Percentiles rank a stretch among this genome's conserved stretches.
phyloP scores from a whole-genome alignment of 345 rosid genomes.

The Moricandia moricandioides region DNA sequence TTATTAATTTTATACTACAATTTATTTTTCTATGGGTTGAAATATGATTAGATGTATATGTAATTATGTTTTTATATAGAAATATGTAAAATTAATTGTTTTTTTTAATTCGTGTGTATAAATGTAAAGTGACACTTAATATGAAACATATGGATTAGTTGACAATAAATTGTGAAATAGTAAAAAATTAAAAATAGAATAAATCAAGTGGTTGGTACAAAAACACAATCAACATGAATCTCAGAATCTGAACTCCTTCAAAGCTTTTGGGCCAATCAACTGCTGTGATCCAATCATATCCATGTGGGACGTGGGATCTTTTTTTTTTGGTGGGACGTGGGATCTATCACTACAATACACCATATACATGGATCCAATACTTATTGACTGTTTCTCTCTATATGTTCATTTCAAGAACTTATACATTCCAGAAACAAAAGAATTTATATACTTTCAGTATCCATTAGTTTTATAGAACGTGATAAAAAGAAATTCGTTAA shows the following conservation, averaged over 20 bases:
- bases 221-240: slow-evolving; percentile 40
- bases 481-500: neutral
- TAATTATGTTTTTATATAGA: too few species aligned
- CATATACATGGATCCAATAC: slow-evolving; percentile 1
- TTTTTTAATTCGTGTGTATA: too few species aligned
- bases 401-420: neutral
- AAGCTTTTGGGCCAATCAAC: slow-evolving; percentile 31
- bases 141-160: too few species aligned
- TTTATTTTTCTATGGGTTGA: too few species aligned
- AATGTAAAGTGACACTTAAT: too few species aligned
- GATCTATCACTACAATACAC: slow-evolving; percentile 27
- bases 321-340: neutral
- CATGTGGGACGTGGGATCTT: slow-evolving; percentile 37
- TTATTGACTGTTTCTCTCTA: neutral
- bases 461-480: neutral
- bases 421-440: neutral
- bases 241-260: slow-evolving; percentile 34
- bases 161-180: slow-evolving; percentile 10
- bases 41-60: too few species aligned
- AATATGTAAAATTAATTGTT: too few species aligned
- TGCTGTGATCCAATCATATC: slow-evolving; percentile 39
- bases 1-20: too few species aligned
- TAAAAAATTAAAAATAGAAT: neutral
- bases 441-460: neutral
- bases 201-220: slow-evolving; percentile 34